Evolutionary conservation across 2,329 filamentous ascomycete genomes (phyloP).

Genomic region (Ustulina deusta): DNA sequence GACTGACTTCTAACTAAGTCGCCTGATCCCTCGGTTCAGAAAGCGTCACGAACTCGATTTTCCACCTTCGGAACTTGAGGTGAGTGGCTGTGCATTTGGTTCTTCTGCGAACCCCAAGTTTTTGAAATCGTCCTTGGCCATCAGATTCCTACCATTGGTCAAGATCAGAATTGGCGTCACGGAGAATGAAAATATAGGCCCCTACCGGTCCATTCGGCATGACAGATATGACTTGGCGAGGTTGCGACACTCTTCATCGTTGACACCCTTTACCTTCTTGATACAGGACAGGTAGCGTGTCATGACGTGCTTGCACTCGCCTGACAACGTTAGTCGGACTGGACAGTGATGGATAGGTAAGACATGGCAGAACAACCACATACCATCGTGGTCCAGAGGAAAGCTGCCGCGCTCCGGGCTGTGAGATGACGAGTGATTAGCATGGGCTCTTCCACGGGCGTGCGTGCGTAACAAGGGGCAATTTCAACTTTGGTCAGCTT

Average conservation of each 20-base stretch:
- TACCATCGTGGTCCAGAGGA: conserved; percentile 93
- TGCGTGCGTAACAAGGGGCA: conserved; percentile 15
- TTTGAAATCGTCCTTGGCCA: conserved; percentile 95
- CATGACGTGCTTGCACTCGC: conserved; percentile 95
- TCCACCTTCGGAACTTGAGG: conserved; percentile 44
- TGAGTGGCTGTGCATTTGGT: conserved; percentile 44
- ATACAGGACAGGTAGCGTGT: conserved; percentile 86
- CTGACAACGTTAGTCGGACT: conserved; percentile 58
- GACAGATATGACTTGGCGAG: conserved; percentile 89
- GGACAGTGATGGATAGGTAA: not conserved
- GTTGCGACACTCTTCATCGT: conserved; percentile 85
- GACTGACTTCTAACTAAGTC: conserved; percentile 41
- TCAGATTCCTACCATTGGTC: conserved; percentile 76
- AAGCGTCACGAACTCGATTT: conserved; percentile 49
- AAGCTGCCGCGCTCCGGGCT: conserved; percentile 94
- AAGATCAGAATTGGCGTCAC: conserved; percentile 7
- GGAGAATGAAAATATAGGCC: conserved; percentile 34
- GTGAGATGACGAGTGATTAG: conserved; percentile 26
- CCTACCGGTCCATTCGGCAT: conserved; percentile 95
- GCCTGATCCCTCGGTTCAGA: not conserved
- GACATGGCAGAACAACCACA: conserved; percentile 27
- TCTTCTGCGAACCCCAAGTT: conserved; percentile 81
- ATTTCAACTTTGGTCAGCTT: conserved; percentile 27
- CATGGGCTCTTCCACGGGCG: not conserved
- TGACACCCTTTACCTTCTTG: conserved; percentile 83